Evolutionary conservation across 768 basidiomycete genomes (phyloP).

Genomic region (Tulasnella sp.): DNA sequence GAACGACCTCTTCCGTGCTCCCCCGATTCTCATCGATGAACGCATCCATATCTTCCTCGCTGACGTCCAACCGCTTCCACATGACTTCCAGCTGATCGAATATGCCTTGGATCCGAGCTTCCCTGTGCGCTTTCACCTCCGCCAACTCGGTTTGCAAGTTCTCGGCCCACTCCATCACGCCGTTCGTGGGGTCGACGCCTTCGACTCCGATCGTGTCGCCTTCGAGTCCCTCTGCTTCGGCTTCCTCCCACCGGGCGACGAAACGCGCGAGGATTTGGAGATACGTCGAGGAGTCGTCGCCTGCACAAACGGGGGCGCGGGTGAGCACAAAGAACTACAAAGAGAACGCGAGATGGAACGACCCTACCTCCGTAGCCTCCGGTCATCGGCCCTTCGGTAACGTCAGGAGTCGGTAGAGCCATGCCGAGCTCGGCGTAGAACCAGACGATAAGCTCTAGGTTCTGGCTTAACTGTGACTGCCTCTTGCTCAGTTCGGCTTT

Average conservation of each 20-base stretch:
- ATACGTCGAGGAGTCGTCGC: not conserved
- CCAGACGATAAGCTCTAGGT: slow-evolving; percentile 71
- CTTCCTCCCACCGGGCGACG: slow-evolving; percentile 48
- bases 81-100: slow-evolving; percentile 88
- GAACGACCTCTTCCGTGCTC: slow-evolving; percentile 61
- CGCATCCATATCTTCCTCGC: slow-evolving; percentile 72
- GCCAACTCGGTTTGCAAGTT: slow-evolving; percentile 47
- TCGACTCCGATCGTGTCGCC: slow-evolving; percentile 44
- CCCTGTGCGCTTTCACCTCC: slow-evolving; percentile 61
- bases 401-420: slow-evolving; percentile 28
- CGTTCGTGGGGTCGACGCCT: slow-evolving; percentile 64
- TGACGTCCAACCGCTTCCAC: slow-evolving; percentile 77
- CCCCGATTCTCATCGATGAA: slow-evolving; percentile 82
- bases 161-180: slow-evolving; percentile 62
- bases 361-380: not conserved
- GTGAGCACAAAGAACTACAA: not conserved
- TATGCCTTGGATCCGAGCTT: slow-evolving; percentile 80
- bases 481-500: slow-evolving; percentile 79
- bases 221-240: slow-evolving; percentile 38
- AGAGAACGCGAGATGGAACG: not conserved
- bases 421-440: slow-evolving; percentile 75
- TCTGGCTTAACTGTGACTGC: slow-evolving; percentile 46
- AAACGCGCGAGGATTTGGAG: slow-evolving; percentile 48
- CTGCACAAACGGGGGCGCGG: not conserved
- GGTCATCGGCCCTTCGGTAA: slow-evolving; percentile 16